Evolutionary conservation across 192 early-diverging fungal species (phyloP), one percentile per base, ranked within the genome.

Genomic region (Bifiguratus adelaidae): DNA sequence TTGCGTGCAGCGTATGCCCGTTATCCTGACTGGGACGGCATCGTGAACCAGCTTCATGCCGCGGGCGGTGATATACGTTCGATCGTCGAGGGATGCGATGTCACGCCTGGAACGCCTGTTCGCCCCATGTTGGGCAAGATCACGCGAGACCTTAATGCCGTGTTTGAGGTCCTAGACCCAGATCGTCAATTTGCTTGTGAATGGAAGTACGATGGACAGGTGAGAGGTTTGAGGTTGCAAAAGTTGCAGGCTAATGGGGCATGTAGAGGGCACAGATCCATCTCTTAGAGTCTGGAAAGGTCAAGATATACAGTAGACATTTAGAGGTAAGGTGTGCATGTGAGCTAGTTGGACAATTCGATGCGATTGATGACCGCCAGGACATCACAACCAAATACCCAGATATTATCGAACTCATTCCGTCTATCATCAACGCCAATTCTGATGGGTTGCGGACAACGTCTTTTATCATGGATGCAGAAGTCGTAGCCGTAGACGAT

Each of bases 41-140:
- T 93, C 21, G 74, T 93, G 27, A 76, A 75, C 13, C 65, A 67
- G 29, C 56, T 92, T 6, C n/a, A n/a, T n/a, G 58, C 85, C 35
- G 53, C 83, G 37, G 40, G 37, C n/a, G 37, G 86, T 30, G 83
- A 82, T 0, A 71, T 83, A 37, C 56, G 63, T 7, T 51, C 59
- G 13, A 35, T 89, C 18, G 54, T 61, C 20, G 68, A 78, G 22
- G 52, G 68, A 28, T 89, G 86, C 51, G 74, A 85, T 59, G 63
- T 91, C 4, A 81, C 77, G 11, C 80, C 85, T 6, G 87, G 85
- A 6, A 74, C 11, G 18, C 90, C 90, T 0, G 72, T 93, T 21
- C 86, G 89, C 49, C 90, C 90, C 2, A 93, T 93, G 90, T 73
- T 93, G 33, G 89, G 87, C 15, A 83, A 92, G 54, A 86, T 87